Conservation (phyloP, 1,284 basidiomycete species). For the Ceratobasidium sp. region DNA sequence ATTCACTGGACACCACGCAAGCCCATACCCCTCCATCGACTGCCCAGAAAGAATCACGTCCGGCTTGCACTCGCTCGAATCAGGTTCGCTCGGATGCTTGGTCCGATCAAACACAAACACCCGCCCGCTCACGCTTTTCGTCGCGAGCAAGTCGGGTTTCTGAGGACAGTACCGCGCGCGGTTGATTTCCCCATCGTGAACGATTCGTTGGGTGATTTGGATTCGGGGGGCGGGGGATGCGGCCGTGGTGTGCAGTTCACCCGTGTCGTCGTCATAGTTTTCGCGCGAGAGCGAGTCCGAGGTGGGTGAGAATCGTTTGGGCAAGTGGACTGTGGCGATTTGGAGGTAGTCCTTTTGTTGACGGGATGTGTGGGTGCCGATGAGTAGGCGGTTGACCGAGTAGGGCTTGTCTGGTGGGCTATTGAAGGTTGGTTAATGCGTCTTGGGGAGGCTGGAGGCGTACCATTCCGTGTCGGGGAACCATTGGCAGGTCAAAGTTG, state of each 20-base stretch:
- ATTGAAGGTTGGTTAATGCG: background rate
- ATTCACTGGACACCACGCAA: slow-evolving; percentile 89
- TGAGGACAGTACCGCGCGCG: slow-evolving; percentile 98
- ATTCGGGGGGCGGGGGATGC: slow-evolving; percentile 82
- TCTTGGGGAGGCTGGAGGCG: slow-evolving; percentile 47
- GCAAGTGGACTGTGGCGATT: slow-evolving; percentile 93
- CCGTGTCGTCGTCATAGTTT: slow-evolving; percentile 35
- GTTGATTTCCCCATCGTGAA: slow-evolving; percentile 96
- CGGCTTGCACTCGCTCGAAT: slow-evolving; percentile 72
- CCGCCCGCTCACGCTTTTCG: slow-evolving; percentile 89
- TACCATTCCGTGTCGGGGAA: slow-evolving; percentile 96
- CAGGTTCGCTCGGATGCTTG: slow-evolving; percentile 91
- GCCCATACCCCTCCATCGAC: slow-evolving; percentile 90
- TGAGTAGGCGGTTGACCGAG: slow-evolving; percentile 89
- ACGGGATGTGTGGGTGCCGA: slow-evolving; percentile 97
- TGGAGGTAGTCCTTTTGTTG: slow-evolving; percentile 96
- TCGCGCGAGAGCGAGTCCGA: slow-evolving; percentile 26
- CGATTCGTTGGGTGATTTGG: slow-evolving; percentile 92
- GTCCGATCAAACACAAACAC: slow-evolving; percentile 96
- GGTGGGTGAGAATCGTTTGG: slow-evolving; percentile 60
- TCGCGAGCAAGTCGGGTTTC: slow-evolving; percentile 96
- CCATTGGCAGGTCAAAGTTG: slow-evolving; percentile 98
- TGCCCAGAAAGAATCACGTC: slow-evolving; percentile 92
- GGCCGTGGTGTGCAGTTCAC: slow-evolving; percentile 61
- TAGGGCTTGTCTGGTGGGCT: slow-evolving; percentile 90